A percentile compares a stretch with the other conserved stretches of the same genome.
phyloP scores from a whole-genome alignment of 1,139 yeast species.

The Yarrowia galli region DNA sequence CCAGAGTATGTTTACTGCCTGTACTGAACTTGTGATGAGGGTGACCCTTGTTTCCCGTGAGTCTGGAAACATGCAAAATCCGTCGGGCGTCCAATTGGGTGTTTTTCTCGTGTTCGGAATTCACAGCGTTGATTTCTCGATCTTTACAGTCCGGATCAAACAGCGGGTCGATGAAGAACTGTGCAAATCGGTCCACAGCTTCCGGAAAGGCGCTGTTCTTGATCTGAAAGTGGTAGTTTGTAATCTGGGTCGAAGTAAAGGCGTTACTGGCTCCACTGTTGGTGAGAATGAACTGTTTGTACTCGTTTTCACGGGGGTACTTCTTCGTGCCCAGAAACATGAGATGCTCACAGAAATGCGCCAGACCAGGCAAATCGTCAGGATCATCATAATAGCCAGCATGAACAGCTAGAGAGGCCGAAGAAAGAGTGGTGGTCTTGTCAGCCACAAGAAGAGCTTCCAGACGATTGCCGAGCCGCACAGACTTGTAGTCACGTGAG shows the following conservation, averaged over 20 bases:
- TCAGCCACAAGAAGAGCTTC: constrained; percentile 82
- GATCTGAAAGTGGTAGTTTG: constrained; percentile 90
- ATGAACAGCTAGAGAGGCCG: constrained; percentile 91
- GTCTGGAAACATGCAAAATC: constrained; percentile 79
- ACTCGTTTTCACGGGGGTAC: constrained; percentile 91
- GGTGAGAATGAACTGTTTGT: constrained; percentile 74
- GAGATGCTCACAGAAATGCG: constrained; percentile 96
- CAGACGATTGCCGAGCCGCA: constrained; percentile 70
- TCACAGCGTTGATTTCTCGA: constrained; percentile 92
- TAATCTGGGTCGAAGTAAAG: constrained; percentile 84
- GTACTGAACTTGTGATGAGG: constrained; percentile 77
- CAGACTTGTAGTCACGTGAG: constrained; percentile 73
- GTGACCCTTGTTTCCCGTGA: constrained; percentile 71
- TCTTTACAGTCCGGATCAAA: constrained; percentile 84
- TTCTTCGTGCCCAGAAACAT: constrained; percentile 94
- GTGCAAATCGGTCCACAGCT: constrained; percentile 90
- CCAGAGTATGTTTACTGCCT: constrained; percentile 70
- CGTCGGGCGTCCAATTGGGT: constrained; percentile 91
- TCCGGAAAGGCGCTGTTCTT: constrained; percentile 78
- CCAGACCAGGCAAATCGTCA: constrained; percentile 77
- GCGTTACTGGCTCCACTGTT: constrained; percentile 78
- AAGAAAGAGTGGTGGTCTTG: constrained; percentile 84
- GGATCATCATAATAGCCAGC: constrained; percentile 91
- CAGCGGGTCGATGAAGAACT: constrained; percentile 86
- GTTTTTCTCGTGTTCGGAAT: constrained; percentile 93